Evolutionary conservation across 2,329 filamentous ascomycete genomes (phyloP), one percentile per base, ranked within the genome.

Genomic region (Fusarium virguliforme): DNA sequence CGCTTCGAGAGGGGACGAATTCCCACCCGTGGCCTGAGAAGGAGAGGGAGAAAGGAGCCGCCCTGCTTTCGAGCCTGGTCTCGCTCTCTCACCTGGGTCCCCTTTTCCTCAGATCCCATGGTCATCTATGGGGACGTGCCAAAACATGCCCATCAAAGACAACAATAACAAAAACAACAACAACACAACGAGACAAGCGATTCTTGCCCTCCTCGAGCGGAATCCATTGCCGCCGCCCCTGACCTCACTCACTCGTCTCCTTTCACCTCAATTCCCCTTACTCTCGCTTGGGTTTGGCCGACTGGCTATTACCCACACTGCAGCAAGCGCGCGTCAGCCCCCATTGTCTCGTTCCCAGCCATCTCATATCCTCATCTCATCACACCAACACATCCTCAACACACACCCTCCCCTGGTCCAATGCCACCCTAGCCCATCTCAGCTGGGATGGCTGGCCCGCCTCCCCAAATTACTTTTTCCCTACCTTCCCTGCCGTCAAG

Each of bases 391-490:
- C 64, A 71, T 64, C 18, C 18, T 18, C 60, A 63, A 50, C 43
- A 18, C 74, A 67, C 69, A 53, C 70, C 56, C 43, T 35, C 60
- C 64, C 60, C 68, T 48, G 63, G 41, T 48, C 62, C 30, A 60
- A 61, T 72, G 68, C 71, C 48, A 56, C 65, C 62, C 34, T 54
- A 64, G 70, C 56, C 63, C 63, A 69, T 61, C 59, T 75, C 67
- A 74, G 64, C 71, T 73, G 65, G 65, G 70, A 70, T 71, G 61
- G 60, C 48, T 60, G 55, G 53, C 64, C 69, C 67, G 62, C 67
- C 57, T 64, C 64, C 74, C 67, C 71, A 72, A 74, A 75, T 74
- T 76, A 71, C 74, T 75, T 71, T 67, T 73, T 58, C 60, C 46
- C 35, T 56, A 35, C 59, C 46, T 67, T 69, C 74, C 65, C 60